Evolutionary conservation across 441 rosid species (phyloP), one percentile per base, ranked within the genome.

Genomic region (Euphorbia schlechtendalii): DNA sequence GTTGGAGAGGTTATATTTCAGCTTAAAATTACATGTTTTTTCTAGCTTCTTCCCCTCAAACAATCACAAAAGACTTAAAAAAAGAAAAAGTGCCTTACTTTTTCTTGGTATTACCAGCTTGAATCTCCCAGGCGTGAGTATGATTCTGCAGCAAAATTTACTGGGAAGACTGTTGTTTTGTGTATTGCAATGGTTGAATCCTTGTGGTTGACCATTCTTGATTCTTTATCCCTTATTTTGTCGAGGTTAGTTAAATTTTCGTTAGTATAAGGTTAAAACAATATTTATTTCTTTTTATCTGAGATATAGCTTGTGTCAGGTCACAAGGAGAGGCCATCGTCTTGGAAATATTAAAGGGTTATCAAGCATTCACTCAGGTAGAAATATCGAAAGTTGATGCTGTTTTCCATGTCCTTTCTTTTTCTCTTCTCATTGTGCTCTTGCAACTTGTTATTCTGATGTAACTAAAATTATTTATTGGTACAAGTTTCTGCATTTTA

Each of bases 301-400:
- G 75, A 82, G 76, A 51, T 64, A 66, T 25, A 67, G 48, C 71
- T 68, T 79, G 73, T 80, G 77, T 56, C 79, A 95, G 99, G 92
- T 95, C 98, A 55, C 98, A 95, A 71, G 98, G 98, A 67, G 99
- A 95, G 86, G 99, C 99, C 71, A 92, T 95, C 69, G 89, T 92
- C 61, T 79, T 95, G 86, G 99, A 95, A 81, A 88, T 95, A 76
- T 75, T 95, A 59, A 95, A 95, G 81, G 98, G 97, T 65, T 95
- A 95, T 72, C 99, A 95, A 75, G 99, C 99, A 77, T 95, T 95
- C 78, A 95, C 97, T 62, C 99, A 95, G 98, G 99, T 89, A 76
- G 55, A n/a, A 63, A 56, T 73, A 52, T 65, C 65, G 55, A 64
- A 58, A 49, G 73, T 74, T 55, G 66, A 65, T 45, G 52, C 60